A percentile compares a stretch with the other conserved stretches of the same genome.
phyloP scores from a whole-genome alignment of 2,329 filamentous ascomycete species.

The Diplodia corticola region DNA sequence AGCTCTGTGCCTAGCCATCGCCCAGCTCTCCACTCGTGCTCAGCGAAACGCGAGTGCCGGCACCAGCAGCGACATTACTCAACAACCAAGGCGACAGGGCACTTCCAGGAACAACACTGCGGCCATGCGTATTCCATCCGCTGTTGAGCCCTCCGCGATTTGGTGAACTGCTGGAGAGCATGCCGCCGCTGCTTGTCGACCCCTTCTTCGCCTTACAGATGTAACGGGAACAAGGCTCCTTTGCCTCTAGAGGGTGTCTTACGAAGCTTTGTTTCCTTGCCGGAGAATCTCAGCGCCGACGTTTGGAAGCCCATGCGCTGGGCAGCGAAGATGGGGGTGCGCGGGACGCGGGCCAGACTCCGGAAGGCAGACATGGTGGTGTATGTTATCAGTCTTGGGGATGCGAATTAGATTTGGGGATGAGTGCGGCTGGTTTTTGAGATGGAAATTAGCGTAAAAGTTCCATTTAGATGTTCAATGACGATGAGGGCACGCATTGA shows the following conservation, averaged over 20 bases:
- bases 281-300: slow-evolving; percentile 37
- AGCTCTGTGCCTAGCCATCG: background rate
- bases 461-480: background rate
- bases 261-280: slow-evolving; percentile 50
- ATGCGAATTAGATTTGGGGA: slow-evolving; percentile 31
- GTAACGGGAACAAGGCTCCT: background rate
- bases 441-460: slow-evolving; percentile 10
- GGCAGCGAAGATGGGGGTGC: slow-evolving; percentile 30
- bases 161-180: background rate
- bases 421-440: slow-evolving; percentile 28
- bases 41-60: background rate
- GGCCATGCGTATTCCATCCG: too few relatives aligned
- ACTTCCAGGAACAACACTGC: too few relatives aligned
- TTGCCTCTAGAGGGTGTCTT: slow-evolving; percentile 27
- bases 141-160: too few relatives aligned
- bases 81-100: too few relatives aligned
- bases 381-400: background rate
- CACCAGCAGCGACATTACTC: background rate
- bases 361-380: slow-evolving; percentile 36
- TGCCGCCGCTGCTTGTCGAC: background rate
- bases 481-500: background rate
- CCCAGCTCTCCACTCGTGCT: background rate
- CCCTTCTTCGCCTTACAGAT: background rate
- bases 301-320: slow-evolving; percentile 43
- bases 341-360: slow-evolving; percentile 33